Base-by-base conservation (phyloP, 257 asterid species). In the Solanum lycopersicoides region DNA sequence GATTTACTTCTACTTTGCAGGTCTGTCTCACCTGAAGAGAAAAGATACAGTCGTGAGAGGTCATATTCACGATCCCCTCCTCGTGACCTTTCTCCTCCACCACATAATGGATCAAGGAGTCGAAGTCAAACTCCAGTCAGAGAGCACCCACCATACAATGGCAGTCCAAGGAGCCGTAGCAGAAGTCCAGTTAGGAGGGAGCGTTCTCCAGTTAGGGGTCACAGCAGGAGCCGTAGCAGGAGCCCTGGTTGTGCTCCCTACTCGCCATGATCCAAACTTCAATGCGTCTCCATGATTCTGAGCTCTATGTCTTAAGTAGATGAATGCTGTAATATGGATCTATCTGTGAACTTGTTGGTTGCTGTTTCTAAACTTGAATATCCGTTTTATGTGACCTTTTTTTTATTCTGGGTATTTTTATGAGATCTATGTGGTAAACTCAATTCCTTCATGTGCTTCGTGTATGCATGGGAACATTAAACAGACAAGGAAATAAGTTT, bases 21-120 rank as follows among this genome's bases (percentile, higher is more conserved):
- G 94, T 95, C 99, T 23, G 45, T 88, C 63, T 95, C 99, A 3
- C 99, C 98, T 0, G 90, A 86, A 13, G 98, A 90, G 88, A 93
- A 74, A 72, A 87, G 98, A 91, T 92, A 93, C 88, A 92, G 94
- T 82, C 89, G 95, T 45, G 98, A 94, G 88, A 91, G 95, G 79
- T 93, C 98, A 2, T 91, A 87, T 89, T 92, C 97, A 0, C 93
- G 87, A 1, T 91, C 95, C 23, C 95, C 96, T 9, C 89, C 59
- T 72, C 86, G 85, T n/a, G 91, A 83, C 32, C 88, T 20, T n/a
- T 83, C 91, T 56, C 85, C 91, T 68, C 85, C 88, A 6, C 50
- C 82, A 9, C 4, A 73, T 10, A 89, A 90, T 11, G 93, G 91
- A 7, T 92, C 91, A 14, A 90, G 95, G 89, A 89, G 88, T 72